Percentiles rank a stretch among this genome's conserved stretches.
phyloP scores from a whole-genome alignment of 176 grass and related monocot species.

The Juncus inflexus region DNA sequence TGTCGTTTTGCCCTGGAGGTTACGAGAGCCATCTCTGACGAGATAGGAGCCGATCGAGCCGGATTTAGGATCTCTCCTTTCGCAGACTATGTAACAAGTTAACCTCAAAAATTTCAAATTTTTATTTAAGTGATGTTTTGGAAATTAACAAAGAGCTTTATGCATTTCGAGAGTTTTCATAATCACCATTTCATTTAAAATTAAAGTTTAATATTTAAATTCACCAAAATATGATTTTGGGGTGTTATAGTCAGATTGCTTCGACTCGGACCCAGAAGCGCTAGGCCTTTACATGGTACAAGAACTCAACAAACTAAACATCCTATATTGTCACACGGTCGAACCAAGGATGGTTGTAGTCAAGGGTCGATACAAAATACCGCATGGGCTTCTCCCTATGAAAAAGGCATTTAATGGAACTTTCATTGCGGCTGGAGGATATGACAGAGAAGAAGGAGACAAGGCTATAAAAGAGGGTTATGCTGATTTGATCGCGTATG shows the following conservation, averaged over 20 bases:
- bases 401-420: constrained; percentile 38
- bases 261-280: constrained; percentile 36
- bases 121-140: too few relatives aligned
- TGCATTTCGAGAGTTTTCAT: too few relatives aligned
- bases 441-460: constrained; percentile 40
- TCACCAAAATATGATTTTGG: too few relatives aligned
- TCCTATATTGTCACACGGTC: constrained; percentile 35
- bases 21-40: constrained; percentile 18
- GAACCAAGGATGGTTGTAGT: constrained; percentile 27
- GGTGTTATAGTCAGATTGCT: constrained; percentile 8
- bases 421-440: constrained; percentile 27
- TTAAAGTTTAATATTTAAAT: too few relatives aligned
- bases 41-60: constrained; percentile 27
- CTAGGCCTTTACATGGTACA: constrained; percentile 30
- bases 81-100: constrained; percentile 16
- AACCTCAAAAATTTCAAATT: neutral
- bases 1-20: constrained; percentile 50
- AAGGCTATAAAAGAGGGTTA: constrained; percentile 36
- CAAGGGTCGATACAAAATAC: constrained; percentile 20
- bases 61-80: constrained; percentile 37
- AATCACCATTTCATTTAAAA: too few relatives aligned
- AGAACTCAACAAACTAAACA: constrained; percentile 27
- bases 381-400: constrained; percentile 27
- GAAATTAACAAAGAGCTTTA: too few relatives aligned
- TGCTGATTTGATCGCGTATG: constrained; percentile 35